A percentile compares a stretch with the other conserved stretches of the same genome.
Conservation (phyloP, 2,329 filamentous ascomycete genomes). For the Exophiala oligosperma region DNA sequence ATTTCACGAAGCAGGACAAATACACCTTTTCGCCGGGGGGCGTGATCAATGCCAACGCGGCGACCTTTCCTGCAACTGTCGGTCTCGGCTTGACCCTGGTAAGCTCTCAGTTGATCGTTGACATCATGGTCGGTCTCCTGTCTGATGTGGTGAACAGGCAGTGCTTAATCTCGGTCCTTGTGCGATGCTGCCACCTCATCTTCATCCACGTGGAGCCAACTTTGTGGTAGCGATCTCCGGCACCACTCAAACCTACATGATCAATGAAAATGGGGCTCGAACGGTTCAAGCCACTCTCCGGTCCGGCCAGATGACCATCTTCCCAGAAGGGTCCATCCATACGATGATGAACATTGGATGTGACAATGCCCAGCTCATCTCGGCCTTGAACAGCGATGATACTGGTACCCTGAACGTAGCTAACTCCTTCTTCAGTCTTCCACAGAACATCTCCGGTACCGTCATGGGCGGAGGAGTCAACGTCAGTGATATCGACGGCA, state of each 20-base stretch:
- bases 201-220: conserved; percentile 50
- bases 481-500: conserved; percentile 26
- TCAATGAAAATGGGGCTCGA: conserved; percentile 52
- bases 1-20: conserved; percentile 46
- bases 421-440: conserved; percentile 46
- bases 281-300: conserved; percentile 43
- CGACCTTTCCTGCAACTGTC: conserved; percentile 52
- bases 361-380: conserved; percentile 50
- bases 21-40: conserved; percentile 48
- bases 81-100: conserved; percentile 50
- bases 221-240: conserved; percentile 51
- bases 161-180: conserved; percentile 52
- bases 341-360: conserved; percentile 47
- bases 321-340: too few relatives aligned
- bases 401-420: conserved; percentile 50
- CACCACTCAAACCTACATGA: conserved; percentile 54
- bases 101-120: background rate
- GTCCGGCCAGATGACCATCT: conserved; percentile 51
- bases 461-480: conserved; percentile 19
- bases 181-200: conserved; percentile 53
- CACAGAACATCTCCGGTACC: conserved; percentile 36
- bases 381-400: conserved; percentile 51
- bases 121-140: background rate
- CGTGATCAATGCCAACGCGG: conserved; percentile 54
- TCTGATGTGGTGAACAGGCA: conserved; percentile 16